These are phyloP conservation scores for Jamesozyma hellenica DNA, from an alignment of 805 yeast genomes.

Conservation along the genomic window DNA sequence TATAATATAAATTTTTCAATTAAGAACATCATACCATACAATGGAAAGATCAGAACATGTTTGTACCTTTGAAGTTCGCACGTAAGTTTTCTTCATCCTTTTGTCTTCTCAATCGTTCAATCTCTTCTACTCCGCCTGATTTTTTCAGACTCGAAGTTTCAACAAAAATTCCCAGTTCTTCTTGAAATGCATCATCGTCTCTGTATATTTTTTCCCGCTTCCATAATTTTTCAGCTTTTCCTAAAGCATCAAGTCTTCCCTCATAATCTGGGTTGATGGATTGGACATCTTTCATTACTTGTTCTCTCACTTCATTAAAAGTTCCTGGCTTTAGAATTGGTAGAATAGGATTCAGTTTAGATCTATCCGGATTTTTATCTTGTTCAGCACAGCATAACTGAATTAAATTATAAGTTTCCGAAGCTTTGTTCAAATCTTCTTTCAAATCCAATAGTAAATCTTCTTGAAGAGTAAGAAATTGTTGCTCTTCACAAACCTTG, in stretches of 20 bases:
- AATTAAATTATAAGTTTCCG: conserved; percentile 72
- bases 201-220: conserved; percentile 55
- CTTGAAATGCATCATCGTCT: conserved; percentile 58
- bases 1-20: no score
- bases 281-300: conserved; percentile 68
- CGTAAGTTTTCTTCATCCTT: conserved; percentile 67
- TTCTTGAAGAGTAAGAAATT: conserved; percentile 81
- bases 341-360: conserved; percentile 26
- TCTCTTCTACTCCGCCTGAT: conserved; percentile 83
- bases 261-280: conserved; percentile 79
- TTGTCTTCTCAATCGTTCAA: conserved; percentile 56
- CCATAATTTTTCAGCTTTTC: conserved; percentile 73
- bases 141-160: conserved; percentile 65
- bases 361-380: conserved; percentile 43
- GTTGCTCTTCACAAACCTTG: conserved; percentile 87
- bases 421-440: conserved; percentile 72
- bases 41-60: not conserved
- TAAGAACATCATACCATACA: no score
- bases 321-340: conserved; percentile 58
- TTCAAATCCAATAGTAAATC: conserved; percentile 68
- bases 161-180: conserved; percentile 78
- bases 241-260: conserved; percentile 76
- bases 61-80: conserved; percentile 30
- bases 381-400: conserved; percentile 76
- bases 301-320: conserved; percentile 54